A percentile compares a stretch with the other conserved stretches of the same genome.
These are phyloP conservation scores for Caulochytrium protostelioides DNA, from an alignment of 371 early-diverging fungal genomes.

Conservation along the genomic window DNA sequence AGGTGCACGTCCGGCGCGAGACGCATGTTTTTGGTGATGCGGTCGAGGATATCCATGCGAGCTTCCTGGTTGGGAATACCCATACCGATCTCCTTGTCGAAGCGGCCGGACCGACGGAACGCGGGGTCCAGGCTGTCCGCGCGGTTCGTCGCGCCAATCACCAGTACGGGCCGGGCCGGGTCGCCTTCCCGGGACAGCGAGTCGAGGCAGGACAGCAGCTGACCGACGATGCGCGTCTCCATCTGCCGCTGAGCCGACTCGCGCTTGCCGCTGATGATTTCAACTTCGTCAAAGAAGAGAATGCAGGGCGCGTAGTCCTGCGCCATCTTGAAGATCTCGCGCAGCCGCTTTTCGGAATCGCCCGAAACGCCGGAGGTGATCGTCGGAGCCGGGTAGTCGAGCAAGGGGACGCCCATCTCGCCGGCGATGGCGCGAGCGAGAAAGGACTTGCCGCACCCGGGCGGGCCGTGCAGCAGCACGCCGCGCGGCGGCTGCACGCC, in stretches of 20 bases:
- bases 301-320: conserved; percentile 74
- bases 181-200: conserved; percentile 48
- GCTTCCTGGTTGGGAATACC: conserved; percentile 91
- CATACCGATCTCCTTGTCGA: conserved; percentile 95
- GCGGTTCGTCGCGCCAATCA: conserved; percentile 97
- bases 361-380: conserved; percentile 98
- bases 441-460: conserved; percentile 54
- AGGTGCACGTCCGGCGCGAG: conserved; percentile 76
- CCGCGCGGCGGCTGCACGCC: conserved; percentile 94
- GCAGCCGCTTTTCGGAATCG: conserved; percentile 96
- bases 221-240: conserved; percentile 97
- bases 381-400: conserved; percentile 95
- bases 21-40: conserved; percentile 67
- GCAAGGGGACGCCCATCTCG: conserved; percentile 78
- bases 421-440: conserved; percentile 96
- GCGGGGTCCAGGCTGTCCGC: conserved; percentile 96
- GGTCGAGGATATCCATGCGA: conserved; percentile 74
- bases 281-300: conserved; percentile 99
- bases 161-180: conserved; percentile 72
- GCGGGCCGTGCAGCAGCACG: conserved; percentile 94
- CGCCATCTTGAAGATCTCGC: conserved; percentile 95
- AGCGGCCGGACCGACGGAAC: conserved; percentile 89
- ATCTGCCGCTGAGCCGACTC: conserved; percentile 97
- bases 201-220: conserved; percentile 97
- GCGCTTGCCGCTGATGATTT: conserved; percentile 98